Conservation (phyloP, 805 yeast genomes). For the Nakazawaea wyomingensis region DNA sequence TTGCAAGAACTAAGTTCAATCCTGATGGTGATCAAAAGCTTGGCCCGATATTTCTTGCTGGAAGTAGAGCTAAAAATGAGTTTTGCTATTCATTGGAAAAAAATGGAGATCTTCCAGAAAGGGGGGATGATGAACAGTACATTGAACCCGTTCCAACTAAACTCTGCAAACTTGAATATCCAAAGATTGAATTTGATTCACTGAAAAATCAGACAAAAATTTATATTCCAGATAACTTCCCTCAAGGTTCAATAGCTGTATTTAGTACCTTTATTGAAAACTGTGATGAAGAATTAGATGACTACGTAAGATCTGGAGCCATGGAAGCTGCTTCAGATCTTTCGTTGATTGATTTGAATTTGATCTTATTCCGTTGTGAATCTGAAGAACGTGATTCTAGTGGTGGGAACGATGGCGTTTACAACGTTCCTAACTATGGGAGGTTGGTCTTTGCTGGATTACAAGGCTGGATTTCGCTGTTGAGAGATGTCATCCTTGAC, state of each 20-base stretch:
- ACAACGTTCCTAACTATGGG: conserved; percentile 71
- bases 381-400: conserved; percentile 84
- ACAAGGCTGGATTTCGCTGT: conserved; percentile 82
- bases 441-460: conserved; percentile 80
- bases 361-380: conserved; percentile 70
- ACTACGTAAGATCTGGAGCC: conserved; percentile 69
- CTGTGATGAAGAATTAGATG: conserved; percentile 62
- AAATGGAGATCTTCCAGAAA: conserved; percentile 44
- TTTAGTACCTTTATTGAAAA: conserved; percentile 64
- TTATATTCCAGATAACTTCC: conserved; percentile 57
- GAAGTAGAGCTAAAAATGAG: conserved; percentile 51
- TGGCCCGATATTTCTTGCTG: conserved; percentile 53
- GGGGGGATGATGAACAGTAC: conserved; percentile 25
- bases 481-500: conserved; percentile 53
- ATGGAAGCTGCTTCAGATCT: conserved; percentile 62
- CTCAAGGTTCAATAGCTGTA: conserved; percentile 88
- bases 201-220: conserved; percentile 45
- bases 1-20: conserved; percentile 79
- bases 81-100: conserved; percentile 54
- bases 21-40: conserved; percentile 44
- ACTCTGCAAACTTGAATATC: conserved; percentile 46
- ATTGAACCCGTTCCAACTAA: conserved; percentile 66
- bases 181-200: conserved; percentile 40
- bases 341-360: conserved; percentile 65
- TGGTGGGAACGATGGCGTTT: conserved; percentile 66